phyloP scores from a whole-genome alignment of 805 yeast species.

The Candida peoriensis region DNA sequence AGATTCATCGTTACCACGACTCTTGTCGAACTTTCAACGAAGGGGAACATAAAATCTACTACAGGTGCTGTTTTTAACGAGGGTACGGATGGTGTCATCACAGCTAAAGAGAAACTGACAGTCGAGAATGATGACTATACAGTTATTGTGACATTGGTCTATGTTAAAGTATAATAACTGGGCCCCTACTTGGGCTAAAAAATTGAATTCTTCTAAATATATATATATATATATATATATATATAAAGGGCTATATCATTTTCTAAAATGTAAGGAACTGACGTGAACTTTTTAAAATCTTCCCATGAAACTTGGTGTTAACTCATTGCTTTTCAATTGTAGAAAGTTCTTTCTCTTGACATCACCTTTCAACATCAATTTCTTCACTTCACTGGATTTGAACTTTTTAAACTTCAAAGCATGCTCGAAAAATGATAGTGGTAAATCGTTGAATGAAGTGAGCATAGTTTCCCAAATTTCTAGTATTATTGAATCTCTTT shows the following conservation, averaged over 20 bases:
- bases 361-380: conserved; percentile 5
- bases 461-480: conserved; percentile 10
- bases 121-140: not conserved
- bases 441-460: conserved; percentile 8
- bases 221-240: too few relatives aligned
- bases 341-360: conserved; percentile 5
- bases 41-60: conserved; percentile 4
- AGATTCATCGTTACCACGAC: conserved; percentile 3
- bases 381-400: conserved; percentile 4
- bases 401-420: conserved; percentile 6
- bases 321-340: conserved; percentile 4
- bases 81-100: conserved; percentile 6
- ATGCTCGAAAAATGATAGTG: conserved; percentile 7
- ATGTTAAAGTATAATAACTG: conserved; percentile 5
- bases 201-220: too few relatives aligned
- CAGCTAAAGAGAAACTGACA: not conserved
- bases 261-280: too few relatives aligned
- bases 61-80: conserved; percentile 4
- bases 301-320: conserved; percentile 11
- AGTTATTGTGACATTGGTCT: conserved; percentile 4
- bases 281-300: conserved; percentile 2
- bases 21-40: not conserved
- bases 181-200: not conserved
- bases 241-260: not conserved
- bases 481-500: conserved; percentile 2